Percentiles rank a stretch among this genome's conserved stretches.
These are phyloP conservation scores for Saitozyma podzolica DNA, from an alignment of 768 basidiomycete species.

Conservation along the genomic window DNA sequence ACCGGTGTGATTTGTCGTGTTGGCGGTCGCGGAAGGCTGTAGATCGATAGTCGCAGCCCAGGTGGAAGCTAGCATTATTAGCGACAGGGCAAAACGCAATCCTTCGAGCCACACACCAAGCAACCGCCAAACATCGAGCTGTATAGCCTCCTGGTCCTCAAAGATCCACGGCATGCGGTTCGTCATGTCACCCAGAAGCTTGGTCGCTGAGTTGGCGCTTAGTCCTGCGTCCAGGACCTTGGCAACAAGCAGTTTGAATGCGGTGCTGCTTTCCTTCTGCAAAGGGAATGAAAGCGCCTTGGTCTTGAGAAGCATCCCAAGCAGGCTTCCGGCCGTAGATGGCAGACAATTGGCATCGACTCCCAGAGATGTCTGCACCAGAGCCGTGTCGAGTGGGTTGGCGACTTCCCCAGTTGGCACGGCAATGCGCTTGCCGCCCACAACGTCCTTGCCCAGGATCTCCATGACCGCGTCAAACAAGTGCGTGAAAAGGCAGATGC, in stretches of 20 bases:
- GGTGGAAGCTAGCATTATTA: slow-evolving; percentile 13
- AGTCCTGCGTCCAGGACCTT: slow-evolving; percentile 23
- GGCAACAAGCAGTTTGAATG: slow-evolving; percentile 9
- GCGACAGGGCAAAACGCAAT: neutral
- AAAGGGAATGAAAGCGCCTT: slow-evolving; percentile 10
- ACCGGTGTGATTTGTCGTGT: slow-evolving; percentile 42
- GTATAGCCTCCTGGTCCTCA: slow-evolving; percentile 28
- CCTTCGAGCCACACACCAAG: slow-evolving; percentile 16
- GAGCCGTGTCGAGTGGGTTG: slow-evolving; percentile 4
- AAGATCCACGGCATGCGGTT: slow-evolving; percentile 39
- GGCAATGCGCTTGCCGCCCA: slow-evolving; percentile 11
- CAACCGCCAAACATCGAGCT: slow-evolving; percentile 39
- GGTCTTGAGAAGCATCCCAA: slow-evolving; percentile 31
- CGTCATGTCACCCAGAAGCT: slow-evolving; percentile 42
- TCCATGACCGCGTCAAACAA: slow-evolving; percentile 19
- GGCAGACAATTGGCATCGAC: slow-evolving; percentile 17
- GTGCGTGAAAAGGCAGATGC: slow-evolving; percentile 17
- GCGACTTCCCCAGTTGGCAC: neutral
- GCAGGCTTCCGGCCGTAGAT: slow-evolving; percentile 24
- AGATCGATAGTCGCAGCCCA: slow-evolving; percentile 32
- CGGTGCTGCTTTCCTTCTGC: neutral
- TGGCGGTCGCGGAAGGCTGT: slow-evolving; percentile 22
- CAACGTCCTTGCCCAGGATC: slow-evolving; percentile 17
- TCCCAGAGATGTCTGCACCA: slow-evolving; percentile 17
- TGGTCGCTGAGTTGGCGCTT: slow-evolving; percentile 19